Evolutionary conservation across 805 yeast genomes (phyloP), one percentile per base, ranked within the genome.

Genomic region (Ogataea allantospora): DNA sequence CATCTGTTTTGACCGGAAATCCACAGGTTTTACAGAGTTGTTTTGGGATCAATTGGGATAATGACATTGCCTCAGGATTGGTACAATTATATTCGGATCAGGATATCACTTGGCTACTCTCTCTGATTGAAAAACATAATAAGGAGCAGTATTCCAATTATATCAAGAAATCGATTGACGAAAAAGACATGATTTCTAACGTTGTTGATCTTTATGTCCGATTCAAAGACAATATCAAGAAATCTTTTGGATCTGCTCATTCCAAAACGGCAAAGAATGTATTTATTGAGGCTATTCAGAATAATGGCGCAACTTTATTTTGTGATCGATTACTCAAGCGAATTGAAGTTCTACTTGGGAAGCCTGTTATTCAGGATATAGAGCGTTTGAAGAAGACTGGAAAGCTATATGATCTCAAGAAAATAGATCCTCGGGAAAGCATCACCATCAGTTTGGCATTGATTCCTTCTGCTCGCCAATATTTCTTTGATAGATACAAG

Each of bases 401-500:
- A 9, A 21, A 21, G 23, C 7, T 21, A 9, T 21, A 7, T 9
- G 6, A 26, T 15, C 27, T 27, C 6, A 17, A 18, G 22, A 13
- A 6, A 9, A n/a, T 18, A 19, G 24, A 27, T 15, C 33, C 30
- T 10, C 15, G 18, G 7, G 14, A n/a, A 15, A 15, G 21, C 12
- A 16, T 25, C 15, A 20, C 31, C 12, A 17, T 44, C 3, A 34
- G 38, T 12, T 34, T 51, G 17, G 37, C 42, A 1, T 42, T 52
- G 41, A 32, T 50, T 11, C 50, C 54, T 3, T 46, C 44, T 6
- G 42, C 34, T n/a, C 37, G 54, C 18, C 44, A 41, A 15, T 40
- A 50, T 10, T 50, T 52, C 18, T 50, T 52, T 34, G 50, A 52
- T 16, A 48, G 40, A 27, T 52, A 48, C 33, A 47, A 46, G 13